Evolutionary conservation across 2,329 filamentous ascomycete species (phyloP).

Genomic region (Pseudogymnoascus sp.): DNA sequence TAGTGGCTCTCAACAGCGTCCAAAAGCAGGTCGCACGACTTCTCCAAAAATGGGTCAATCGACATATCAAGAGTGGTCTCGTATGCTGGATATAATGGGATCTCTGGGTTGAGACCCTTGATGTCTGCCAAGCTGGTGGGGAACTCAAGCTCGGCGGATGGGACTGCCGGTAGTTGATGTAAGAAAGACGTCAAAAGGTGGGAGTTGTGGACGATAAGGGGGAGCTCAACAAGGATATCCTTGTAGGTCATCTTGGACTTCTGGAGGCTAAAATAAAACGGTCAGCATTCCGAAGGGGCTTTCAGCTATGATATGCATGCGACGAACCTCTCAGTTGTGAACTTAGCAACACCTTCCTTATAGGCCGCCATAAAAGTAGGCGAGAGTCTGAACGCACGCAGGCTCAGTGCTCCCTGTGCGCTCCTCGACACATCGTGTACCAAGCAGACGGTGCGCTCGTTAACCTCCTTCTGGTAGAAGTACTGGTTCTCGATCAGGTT

Average conservation of each 20-base stretch:
- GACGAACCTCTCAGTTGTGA: slow-evolving; percentile 84
- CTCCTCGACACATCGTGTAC: slow-evolving; percentile 95
- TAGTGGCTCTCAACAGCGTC: slow-evolving; percentile 98
- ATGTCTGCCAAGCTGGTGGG: slow-evolving; percentile 75
- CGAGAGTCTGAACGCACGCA: slow-evolving; percentile 89
- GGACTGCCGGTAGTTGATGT: slow-evolving; percentile 73
- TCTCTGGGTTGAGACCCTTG: slow-evolving; percentile 51
- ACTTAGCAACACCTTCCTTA: slow-evolving; percentile 78
- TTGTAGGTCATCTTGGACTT: slow-evolving; percentile 90
- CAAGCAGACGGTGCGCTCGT: slow-evolving; percentile 78
- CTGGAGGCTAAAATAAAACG: slow-evolving; percentile 57
- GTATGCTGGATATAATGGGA: slow-evolving; percentile 76
- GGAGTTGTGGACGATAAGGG: slow-evolving; percentile 88
- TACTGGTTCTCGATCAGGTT: slow-evolving; percentile 97
- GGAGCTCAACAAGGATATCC: slow-evolving; percentile 87
- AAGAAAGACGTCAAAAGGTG: slow-evolving; percentile 93
- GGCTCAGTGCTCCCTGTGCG: slow-evolving; percentile 80
- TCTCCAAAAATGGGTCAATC: slow-evolving; percentile 96
- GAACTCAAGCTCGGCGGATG: slow-evolving; percentile 61
- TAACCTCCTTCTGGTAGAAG: slow-evolving; percentile 88
- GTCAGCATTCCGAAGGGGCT: not conserved
- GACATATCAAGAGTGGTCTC: slow-evolving; percentile 76
- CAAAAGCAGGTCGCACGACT: slow-evolving; percentile 91
- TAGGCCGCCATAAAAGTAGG: slow-evolving; percentile 79
- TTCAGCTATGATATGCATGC: slow-evolving; percentile 13